These are phyloP conservation scores for Phaseolus coccineus DNA, from an alignment of 331 rosid genomes.

Conservation along the genomic window DNA sequence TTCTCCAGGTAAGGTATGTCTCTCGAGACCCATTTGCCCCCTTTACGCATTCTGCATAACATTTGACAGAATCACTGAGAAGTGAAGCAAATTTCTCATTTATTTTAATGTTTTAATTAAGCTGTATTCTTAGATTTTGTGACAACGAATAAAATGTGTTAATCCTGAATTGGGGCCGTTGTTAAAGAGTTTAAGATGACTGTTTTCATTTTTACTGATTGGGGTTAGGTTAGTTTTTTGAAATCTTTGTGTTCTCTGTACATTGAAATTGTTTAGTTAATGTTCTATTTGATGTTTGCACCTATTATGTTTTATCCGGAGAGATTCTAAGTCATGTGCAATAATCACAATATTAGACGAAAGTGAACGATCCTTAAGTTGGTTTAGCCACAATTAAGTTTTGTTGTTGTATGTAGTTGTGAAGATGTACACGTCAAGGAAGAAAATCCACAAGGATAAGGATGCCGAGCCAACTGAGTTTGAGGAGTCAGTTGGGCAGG, in stretches of 20 bases:
- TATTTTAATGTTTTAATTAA: neutral
- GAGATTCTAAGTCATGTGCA: neutral
- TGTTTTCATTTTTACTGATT: neutral
- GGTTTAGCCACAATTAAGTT: neutral
- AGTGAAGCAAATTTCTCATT: neutral
- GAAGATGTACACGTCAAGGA: slow-evolving; percentile 75
- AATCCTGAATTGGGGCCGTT: neutral
- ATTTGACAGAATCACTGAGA: neutral
- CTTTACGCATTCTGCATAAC: neutral
- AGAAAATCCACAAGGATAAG: slow-evolving; percentile 80
- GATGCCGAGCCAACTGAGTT: slow-evolving; percentile 76
- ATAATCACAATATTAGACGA: too few relatives aligned
- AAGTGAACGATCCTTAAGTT: neutral
- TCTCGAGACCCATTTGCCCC: neutral
- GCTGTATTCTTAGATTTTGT: neutral
- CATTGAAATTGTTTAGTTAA: neutral
- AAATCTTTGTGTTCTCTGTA: too few relatives aligned
- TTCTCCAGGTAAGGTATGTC: slow-evolving; percentile 31
- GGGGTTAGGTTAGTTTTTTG: neutral
- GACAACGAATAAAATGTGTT: too few relatives aligned
- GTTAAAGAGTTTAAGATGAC: too few relatives aligned
- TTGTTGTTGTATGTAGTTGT: slow-evolving; percentile 22
- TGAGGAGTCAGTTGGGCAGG: slow-evolving; percentile 80
- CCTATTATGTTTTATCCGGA: neutral
- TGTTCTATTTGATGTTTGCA: neutral